Evolutionary conservation across 1,139 yeast genomes (phyloP).

Genomic region (Debaryomyces robertsiae): DNA sequence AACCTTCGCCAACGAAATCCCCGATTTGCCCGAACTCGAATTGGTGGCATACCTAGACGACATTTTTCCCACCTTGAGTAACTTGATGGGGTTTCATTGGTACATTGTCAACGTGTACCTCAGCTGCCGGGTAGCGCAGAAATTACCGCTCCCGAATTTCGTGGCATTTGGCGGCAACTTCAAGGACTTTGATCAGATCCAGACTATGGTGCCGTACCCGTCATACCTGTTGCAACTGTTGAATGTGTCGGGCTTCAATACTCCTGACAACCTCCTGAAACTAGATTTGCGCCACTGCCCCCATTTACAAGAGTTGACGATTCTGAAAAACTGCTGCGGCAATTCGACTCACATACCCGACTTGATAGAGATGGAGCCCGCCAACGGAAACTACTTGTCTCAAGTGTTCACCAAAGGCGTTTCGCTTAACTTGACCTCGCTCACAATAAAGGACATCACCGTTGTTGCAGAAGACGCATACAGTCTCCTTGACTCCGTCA

Average conservation of each 20-base stretch:
- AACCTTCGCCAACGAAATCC: constrained; percentile 21
- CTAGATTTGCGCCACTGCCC: constrained; percentile 20
- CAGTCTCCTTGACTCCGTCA: constrained; percentile 16
- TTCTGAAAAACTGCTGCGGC: constrained; percentile 10
- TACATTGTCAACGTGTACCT: constrained; percentile 14
- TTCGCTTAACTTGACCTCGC: constrained; percentile 15
- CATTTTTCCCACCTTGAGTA: constrained; percentile 23
- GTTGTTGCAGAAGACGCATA: constrained; percentile 18
- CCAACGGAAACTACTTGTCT: constrained; percentile 18
- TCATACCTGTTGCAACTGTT: constrained; percentile 17
- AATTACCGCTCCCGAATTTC: constrained; percentile 12
- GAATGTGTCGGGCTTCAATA: constrained; percentile 23
- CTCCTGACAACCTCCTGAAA: constrained; percentile 15
- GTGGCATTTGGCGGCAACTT: constrained; percentile 24
- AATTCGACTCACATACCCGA: constrained; percentile 3
- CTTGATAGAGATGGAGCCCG: constrained; percentile 16
- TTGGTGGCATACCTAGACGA: constrained; percentile 19
- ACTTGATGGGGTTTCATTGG: constrained; percentile 28
- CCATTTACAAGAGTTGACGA: constrained; percentile 20
- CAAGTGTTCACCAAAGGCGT: constrained; percentile 15
- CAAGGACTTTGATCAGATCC: constrained; percentile 18
- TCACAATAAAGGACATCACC: constrained; percentile 22
- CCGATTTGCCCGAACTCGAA: constrained; percentile 32
- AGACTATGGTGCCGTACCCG: constrained; percentile 8
- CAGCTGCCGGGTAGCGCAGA: not conserved